Evolutionary conservation across 1,284 basidiomycete species (phyloP), one percentile per base, ranked within the genome.

Genomic region (Fomitopsis schrenkii): DNA sequence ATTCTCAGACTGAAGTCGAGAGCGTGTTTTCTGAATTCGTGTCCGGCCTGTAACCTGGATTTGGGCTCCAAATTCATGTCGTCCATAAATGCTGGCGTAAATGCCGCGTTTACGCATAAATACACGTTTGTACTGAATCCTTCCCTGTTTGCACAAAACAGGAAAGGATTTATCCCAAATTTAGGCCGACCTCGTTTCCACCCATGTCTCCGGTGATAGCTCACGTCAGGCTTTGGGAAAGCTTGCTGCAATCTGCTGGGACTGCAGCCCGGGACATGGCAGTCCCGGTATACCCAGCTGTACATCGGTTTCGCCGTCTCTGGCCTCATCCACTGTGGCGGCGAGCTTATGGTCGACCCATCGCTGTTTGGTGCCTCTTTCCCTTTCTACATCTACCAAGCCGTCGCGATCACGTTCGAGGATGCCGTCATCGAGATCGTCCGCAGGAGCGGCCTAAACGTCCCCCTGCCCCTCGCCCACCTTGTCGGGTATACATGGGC

Each of bases 261-360:
- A 2, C 67, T 71, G 57, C 62, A 62, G 12, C 61, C 60, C 0
- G 71, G 73, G 8, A 63, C 67, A 0, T 61, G 61, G 17, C 53
- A 50, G 12, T 74, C 74, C 0, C 69, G 70, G 5, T 73, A 74
- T 61, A 69, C 66, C 10, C 74, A 76, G 58, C 69, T 76, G 15
- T 74, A 72, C 61, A 60, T 68, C 30, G 72, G 67, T 6, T 76
- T 76, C 68, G 59, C 71, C 30, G 42, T 75, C 36, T 74, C 75
- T 0, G 71, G 69, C 10, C n/a, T 75, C 14, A 66, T 71, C 19
- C 75, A 76, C 59, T 65, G 62, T 56, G 45, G 58, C 42, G 64
- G 66, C 19, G 68, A 71, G 44, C 38, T 59, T 19, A 68, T 69
- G 64, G 60, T 68, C n/a, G 26, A 55, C 40, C 52, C 48, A 6